Conservation (phyloP, 2,329 filamentous ascomycete genomes). For the Pseudopyricularia javanii region DNA sequence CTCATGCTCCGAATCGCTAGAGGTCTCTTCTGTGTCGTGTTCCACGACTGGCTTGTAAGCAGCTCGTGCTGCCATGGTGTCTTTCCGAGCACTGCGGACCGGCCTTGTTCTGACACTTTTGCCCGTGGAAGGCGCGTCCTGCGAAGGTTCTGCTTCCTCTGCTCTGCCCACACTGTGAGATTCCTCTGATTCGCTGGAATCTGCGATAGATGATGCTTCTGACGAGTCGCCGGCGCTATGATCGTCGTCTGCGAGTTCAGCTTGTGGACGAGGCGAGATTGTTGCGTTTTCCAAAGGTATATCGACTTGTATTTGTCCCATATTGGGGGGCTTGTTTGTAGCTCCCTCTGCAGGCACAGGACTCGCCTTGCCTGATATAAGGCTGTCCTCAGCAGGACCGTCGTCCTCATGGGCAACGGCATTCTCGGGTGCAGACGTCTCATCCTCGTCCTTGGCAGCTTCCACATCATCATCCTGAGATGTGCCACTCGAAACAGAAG, state of each 20-base stretch:
- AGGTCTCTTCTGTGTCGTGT: background rate
- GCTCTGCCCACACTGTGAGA: background rate
- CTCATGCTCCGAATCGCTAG: background rate
- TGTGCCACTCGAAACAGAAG: background rate
- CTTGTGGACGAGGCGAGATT: background rate
- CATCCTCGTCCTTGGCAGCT: background rate
- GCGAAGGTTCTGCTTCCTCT: background rate
- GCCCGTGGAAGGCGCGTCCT: background rate
- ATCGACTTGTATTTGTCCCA: background rate
- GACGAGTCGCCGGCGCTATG: background rate
- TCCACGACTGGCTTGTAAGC: background rate
- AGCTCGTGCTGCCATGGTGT: background rate
- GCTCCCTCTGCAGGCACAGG: background rate
- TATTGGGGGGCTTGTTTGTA: too few species aligned
- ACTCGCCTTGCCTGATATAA: too few species aligned
- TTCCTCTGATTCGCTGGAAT: background rate
- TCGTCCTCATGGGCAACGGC: too few species aligned
- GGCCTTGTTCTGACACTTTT: background rate
- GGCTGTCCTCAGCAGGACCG: too few species aligned
- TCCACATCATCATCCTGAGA: background rate
- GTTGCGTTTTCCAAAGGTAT: background rate
- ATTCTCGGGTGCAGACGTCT: too few species aligned
- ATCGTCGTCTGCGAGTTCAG: background rate
- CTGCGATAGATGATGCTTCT: background rate
- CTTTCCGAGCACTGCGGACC: background rate